Base-by-base conservation (phyloP, 257 asterid species). In the Scutellaria minor region DNA sequence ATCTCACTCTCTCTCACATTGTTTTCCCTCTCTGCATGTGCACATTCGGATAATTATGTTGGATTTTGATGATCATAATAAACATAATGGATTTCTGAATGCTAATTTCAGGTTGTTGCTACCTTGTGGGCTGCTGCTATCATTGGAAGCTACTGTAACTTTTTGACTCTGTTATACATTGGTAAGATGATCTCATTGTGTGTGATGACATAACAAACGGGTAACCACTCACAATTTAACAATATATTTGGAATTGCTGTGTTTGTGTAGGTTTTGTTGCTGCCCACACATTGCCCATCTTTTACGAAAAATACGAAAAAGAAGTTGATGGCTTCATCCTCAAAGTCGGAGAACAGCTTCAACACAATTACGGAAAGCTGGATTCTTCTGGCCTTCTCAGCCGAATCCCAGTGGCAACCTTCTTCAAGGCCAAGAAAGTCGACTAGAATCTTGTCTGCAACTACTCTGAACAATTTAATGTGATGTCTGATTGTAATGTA, bases 61-160 rank as follows among this genome's bases (percentile, higher is more conserved):
- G 31, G 11, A 20, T 54, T 22, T 45, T 24, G 20, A 18, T 9
- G 31, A 53, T 9, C 65, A 8, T 42, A 68, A 53, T 20, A 8
- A 11, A 54, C 7, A 27, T 2, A 37, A 11, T 58, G 48, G 47
- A 58, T 11, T 3, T 52, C 53, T 18, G 44, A 35, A 4, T 42
- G 37, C 48, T 75, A 31, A 55, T 70, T 81, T 63, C 82, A 91
- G 99, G 96, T 83, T 73, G 68, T 82, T 47, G 83, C 75, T 61
- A 67, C 90, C 82, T 85, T 94, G 85, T 85, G 71, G 79, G 83
- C 80, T 61, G 92, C 88, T 77, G 93, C 97, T 70, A 76, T 94
- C 31, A 83, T 91, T 51, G 97, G 97, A 82, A 88, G 92, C 95
- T 94, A 96, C 92, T 94, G 84, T 89, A 94, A 88, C 85, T 81